Conservation (phyloP, 179 eudicot species). For the Actinidia polygama region DNA sequence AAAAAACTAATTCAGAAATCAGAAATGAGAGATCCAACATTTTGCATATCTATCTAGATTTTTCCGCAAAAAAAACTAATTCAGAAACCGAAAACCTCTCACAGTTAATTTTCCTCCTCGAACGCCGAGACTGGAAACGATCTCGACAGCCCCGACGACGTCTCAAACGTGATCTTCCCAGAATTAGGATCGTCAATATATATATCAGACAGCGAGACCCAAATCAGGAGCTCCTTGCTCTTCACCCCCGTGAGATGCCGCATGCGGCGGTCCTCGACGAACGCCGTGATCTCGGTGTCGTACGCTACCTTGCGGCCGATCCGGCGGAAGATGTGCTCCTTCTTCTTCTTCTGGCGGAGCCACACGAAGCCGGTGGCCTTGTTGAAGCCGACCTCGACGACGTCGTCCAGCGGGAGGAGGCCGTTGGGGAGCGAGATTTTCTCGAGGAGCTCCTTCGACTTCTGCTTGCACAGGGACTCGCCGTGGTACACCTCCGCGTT, state of each 20-base stretch:
- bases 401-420: slow-evolving; percentile 64
- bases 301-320: slow-evolving; percentile 53
- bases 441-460: slow-evolving; percentile 48
- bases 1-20: too few species aligned
- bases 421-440: slow-evolving; percentile 67
- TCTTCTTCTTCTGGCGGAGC: slow-evolving; percentile 58
- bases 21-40: too few species aligned
- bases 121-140: slow-evolving; percentile 64
- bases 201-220: slow-evolving; percentile 64
- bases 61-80: too few species aligned
- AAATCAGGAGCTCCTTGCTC: slow-evolving; percentile 64
- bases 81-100: background rate
- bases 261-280: slow-evolving; percentile 64
- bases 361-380: slow-evolving; percentile 70
- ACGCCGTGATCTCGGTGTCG: slow-evolving; percentile 69
- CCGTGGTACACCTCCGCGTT: slow-evolving; percentile 61
- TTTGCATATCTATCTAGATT: too few species aligned
- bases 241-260: slow-evolving; percentile 69
- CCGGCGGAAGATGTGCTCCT: slow-evolving; percentile 43
- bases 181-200: slow-evolving; percentile 46
- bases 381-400: slow-evolving; percentile 69
- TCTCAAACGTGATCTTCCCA: slow-evolving; percentile 64
- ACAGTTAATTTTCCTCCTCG: slow-evolving; percentile 33
- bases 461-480: slow-evolving; percentile 54
- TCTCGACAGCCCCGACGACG: slow-evolving; percentile 60